Conservation (phyloP, 768 basidiomycete genomes). For the Mrakia gelida region DNA sequence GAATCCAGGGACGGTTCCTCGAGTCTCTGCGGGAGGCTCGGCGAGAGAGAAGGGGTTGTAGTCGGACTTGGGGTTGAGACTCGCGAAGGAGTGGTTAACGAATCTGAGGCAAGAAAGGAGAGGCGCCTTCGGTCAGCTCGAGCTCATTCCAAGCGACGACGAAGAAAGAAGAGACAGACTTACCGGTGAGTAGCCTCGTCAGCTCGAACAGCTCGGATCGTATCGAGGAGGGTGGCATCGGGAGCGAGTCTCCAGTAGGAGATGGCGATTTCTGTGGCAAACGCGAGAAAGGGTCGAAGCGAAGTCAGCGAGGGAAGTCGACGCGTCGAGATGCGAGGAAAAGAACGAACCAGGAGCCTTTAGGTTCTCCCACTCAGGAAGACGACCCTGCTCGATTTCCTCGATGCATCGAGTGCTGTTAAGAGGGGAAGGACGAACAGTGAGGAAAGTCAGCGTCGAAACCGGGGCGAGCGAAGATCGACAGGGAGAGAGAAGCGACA, state of each 20-base stretch:
- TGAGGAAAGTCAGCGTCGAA: not conserved
- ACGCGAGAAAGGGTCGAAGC: not conserved
- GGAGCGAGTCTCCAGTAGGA: slow-evolving; percentile 37
- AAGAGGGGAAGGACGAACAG: not conserved
- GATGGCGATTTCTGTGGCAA: slow-evolving; percentile 24
- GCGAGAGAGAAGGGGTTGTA: slow-evolving; percentile 69
- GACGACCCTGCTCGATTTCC: slow-evolving; percentile 56
- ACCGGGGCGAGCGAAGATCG: not conserved
- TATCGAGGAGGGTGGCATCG: slow-evolving; percentile 59
- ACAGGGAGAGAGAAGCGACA: not conserved
- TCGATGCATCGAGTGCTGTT: slow-evolving; percentile 64
- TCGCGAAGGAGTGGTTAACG: slow-evolving; percentile 88
- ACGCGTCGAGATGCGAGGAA: not conserved
- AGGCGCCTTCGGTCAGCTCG: too few relatives aligned
- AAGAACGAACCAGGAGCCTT: slow-evolving; percentile 41
- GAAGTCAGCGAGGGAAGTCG: not conserved
- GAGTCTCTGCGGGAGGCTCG: slow-evolving; percentile 6
- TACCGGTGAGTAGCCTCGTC: slow-evolving; percentile 82
- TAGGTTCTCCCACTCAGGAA: slow-evolving; percentile 55
- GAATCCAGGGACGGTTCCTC: slow-evolving; percentile 36
- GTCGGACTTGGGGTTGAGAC: slow-evolving; percentile 62
- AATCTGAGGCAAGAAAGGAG: not conserved
- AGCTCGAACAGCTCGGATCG: slow-evolving; percentile 84
- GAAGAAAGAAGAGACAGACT: too few relatives aligned
- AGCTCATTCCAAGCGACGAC: too few relatives aligned